These are phyloP conservation scores for Phyllosticta citrichinensis DNA, from an alignment of 2,329 filamentous ascomycete genomes.

Conservation along the genomic window DNA sequence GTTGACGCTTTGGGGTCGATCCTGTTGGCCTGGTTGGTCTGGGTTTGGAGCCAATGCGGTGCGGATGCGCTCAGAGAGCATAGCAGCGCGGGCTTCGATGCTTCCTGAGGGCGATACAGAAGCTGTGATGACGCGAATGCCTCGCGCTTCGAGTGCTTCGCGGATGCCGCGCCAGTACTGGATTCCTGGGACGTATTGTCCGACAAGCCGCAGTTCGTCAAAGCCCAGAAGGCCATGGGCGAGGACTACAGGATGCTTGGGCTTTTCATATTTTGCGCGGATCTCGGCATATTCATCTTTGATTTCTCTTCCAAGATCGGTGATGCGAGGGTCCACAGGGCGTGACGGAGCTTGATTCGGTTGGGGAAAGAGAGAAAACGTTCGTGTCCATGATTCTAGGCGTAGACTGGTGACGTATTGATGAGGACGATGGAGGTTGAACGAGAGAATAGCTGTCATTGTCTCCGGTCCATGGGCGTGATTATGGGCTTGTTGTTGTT, in stretches of 20 bases:
- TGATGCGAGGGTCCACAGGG: conserved; percentile 39
- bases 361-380: conserved; percentile 10
- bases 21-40: neutral
- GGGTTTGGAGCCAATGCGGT: neutral
- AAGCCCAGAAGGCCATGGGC: conserved; percentile 59
- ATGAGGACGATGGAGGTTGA: neutral
- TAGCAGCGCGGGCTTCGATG: conserved; percentile 48
- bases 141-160: conserved; percentile 46
- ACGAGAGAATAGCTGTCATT: conserved; percentile 1
- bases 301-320: conserved; percentile 43
- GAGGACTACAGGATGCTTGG: conserved; percentile 49
- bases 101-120: conserved; percentile 49
- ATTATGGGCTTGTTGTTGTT: neutral
- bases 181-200: conserved; percentile 44
- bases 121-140: conserved; percentile 51
- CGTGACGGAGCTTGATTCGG: conserved; percentile 18
- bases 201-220: conserved; percentile 48
- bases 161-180: conserved; percentile 57
- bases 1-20: conserved; percentile 42
- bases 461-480: neutral
- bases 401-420: conserved; percentile 13
- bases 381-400: neutral
- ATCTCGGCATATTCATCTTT: conserved; percentile 53
- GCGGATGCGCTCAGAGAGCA: conserved; percentile 41
- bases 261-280: conserved; percentile 41